Evolutionary conservation across 352 stramenopile genomes (phyloP).

Genomic region (Elongisporangium anandrum): DNA sequence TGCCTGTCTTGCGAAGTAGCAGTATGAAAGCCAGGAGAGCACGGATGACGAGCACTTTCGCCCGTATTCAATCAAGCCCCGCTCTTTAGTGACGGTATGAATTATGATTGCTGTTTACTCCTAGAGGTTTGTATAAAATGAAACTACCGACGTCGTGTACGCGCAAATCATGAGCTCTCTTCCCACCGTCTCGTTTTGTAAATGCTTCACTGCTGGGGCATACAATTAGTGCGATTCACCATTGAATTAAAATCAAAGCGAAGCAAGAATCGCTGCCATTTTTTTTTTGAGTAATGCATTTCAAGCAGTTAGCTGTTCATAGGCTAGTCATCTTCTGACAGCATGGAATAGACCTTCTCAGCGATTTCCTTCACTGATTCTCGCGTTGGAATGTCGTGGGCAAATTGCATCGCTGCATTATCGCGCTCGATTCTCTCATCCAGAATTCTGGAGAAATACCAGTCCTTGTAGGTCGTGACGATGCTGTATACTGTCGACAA

Average conservation of each 20-base stretch:
- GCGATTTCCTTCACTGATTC: not conserved
- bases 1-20: not conserved
- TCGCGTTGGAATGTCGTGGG: not conserved
- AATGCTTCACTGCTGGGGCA: too few relatives aligned
- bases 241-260: too few relatives aligned
- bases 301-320: too few relatives aligned
- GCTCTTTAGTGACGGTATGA: not conserved
- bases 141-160: too few relatives aligned
- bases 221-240: too few relatives aligned
- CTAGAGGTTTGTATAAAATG: too few relatives aligned
- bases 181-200: too few relatives aligned
- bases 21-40: not conserved
- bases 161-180: too few relatives aligned
- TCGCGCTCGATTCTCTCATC: conserved; percentile 9
- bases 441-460: conserved; percentile 20
- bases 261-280: too few relatives aligned
- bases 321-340: not conserved
- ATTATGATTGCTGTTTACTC: not conserved
- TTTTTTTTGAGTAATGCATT: too few relatives aligned
- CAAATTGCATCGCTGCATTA: not conserved
- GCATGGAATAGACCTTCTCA: not conserved
- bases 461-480: conserved; percentile 25
- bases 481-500: conserved; percentile 19
- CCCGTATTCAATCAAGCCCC: not conserved
- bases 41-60: not conserved